Evolutionary conservation across 345 rosid species (phyloP), one percentile per base, ranked within the genome.

Genomic region (Syzygium jambos): DNA sequence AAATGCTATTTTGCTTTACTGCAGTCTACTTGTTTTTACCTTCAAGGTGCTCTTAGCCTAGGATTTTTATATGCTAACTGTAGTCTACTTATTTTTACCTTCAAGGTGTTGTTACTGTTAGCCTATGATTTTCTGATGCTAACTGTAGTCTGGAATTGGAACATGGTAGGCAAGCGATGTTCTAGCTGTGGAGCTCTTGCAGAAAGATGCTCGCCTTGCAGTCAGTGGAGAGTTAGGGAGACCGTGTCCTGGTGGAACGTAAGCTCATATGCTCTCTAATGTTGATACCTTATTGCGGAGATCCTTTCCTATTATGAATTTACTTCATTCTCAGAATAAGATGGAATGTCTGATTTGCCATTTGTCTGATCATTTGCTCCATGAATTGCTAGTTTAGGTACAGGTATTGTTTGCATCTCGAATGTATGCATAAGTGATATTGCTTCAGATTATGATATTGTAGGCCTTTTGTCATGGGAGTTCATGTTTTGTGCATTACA

Each of bases 141-240:
- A 54, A 87, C 34, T 29, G 29, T 19, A 55, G 38, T 49, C 78
- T 84, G 55, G 46, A 30, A n/a, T 80, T 54, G 80, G 25, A 63
- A 82, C 38, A 53, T 89, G 29, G 90, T 90, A 96, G 98, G 98
- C 99, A 85, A 97, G 99, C 87, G 99, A 97, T 90, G 99, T 96
- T 88, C 94, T 97, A 11, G 98, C 99, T 51, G 99, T 97, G 89
- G 99, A 97, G 94, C 99, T 97, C 88, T 90, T 97, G 85, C 99
- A 97, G 90, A 97, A 97, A 93, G 99, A 97, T 92, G 93, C 98
- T 83, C 93, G 97, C 61, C 96, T 97, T 88, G 94, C 99, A 65
- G 94, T 96, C 51, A 93, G 97, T 88, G 96, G 99, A 51, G 96
- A 95, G 90, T 84, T 94, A 56, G 98, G 99, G 52, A 96, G 93